Base-by-base conservation (phyloP, 495 filamentous ascomycete species). In the Xylaria scruposa region DNA sequence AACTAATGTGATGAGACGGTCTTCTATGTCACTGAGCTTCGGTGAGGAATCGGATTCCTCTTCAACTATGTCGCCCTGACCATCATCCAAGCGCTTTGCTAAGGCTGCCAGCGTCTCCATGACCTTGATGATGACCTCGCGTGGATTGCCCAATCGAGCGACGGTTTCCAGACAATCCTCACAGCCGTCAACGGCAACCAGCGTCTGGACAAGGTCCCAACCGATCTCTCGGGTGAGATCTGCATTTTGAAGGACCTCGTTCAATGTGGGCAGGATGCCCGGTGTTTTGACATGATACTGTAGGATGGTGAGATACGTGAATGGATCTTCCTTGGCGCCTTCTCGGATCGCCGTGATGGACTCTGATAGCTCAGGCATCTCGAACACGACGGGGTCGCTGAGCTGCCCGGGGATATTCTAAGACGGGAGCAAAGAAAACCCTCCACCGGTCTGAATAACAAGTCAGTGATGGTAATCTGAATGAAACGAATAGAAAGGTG, bases 41-140 rank as follows among this genome's bases (percentile, higher is more conserved):
- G 47, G 47, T 19, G 8, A 21, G 47, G 49, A 42, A 42, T 60
- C 58, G 75, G 12, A 78, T 63, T 8, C 75, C 24, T 76, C 73
- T 5, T 82, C 81, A 0, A 84, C 82, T 1, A 88, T 85, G 2
- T 85, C 84, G 62, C 1, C 36, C 19, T 24, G 46, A 36, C 1
- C 40, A 9, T 47, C 40, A 13, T 88, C 84, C 68, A 67, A 78
- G 44, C 93, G 81, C 44, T 84, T 75, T 74, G 91, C 83, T 68
- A 96, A 81, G 8, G 88, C 79, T 33, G 84, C 85, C 38, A 90
- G 78, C 1, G 86, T 87, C 76, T 97, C 93, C 42, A 93, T 91
- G 9, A 95, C 90, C 70, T 97, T 96, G 70, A 99, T 84, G 51
- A 97, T 92, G 47, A 98, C 96, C 78, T 99, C 96, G 66, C 96